Conservation (phyloP, 768 basidiomycete species). For the Collybia mongolica region DNA sequence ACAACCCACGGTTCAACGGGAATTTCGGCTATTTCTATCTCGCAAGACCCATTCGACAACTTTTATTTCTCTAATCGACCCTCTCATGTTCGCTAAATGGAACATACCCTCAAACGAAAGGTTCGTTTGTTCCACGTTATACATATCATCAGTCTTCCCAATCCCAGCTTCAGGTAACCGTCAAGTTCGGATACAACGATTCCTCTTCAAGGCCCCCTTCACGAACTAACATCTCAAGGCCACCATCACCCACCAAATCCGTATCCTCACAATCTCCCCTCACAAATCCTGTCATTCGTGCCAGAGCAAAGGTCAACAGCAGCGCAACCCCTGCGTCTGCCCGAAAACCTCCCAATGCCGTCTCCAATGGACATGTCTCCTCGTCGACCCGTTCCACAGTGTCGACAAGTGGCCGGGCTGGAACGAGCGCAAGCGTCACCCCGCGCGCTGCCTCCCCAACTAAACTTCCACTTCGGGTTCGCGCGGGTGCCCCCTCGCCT, state of each 20-base stretch:
- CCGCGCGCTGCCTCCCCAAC: conserved; percentile 43
- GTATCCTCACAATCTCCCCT: conserved; percentile 13
- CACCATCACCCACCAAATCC: conserved; percentile 39
- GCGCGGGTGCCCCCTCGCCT: conserved; percentile 32
- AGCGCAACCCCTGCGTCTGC: conserved; percentile 29
- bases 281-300: conserved; percentile 30
- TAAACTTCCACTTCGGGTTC: conserved; percentile 37
- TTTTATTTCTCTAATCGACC: background rate
- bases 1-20: background rate
- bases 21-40: no score
- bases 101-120: conserved; percentile 43
- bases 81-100: background rate
- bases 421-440: conserved; percentile 20
- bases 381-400: background rate
- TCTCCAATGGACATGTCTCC: conserved; percentile 4
- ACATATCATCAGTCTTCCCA: background rate
- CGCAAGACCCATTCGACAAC: background rate
- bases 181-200: conserved; percentile 45
- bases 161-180: conserved; percentile 45
- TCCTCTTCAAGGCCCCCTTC: conserved; percentile 26
- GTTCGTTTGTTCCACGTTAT: conserved; percentile 20
- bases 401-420: conserved; percentile 3
- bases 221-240: conserved; percentile 36
- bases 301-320: conserved; percentile 63
- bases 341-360: conserved; percentile 11